phyloP scores from a whole-genome alignment of 1,284 basidiomycete genomes.

The Naganishia cerealis region DNA sequence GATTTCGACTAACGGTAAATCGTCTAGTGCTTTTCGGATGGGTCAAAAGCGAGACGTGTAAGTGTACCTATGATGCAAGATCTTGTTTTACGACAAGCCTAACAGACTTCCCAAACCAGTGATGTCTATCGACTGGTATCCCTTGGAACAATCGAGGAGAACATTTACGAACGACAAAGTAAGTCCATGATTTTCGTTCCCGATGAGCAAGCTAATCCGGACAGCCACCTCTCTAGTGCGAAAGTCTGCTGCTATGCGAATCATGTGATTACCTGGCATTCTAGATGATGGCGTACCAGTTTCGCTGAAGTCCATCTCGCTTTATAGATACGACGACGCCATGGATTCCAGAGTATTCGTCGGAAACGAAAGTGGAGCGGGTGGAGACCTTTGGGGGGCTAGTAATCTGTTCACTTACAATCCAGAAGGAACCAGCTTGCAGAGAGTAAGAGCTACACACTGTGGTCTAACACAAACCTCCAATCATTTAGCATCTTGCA shows the following conservation, averaged over 20 bases:
- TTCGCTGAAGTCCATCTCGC: background rate
- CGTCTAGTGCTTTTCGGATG: slow-evolving; percentile 55
- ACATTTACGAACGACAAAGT: slow-evolving; percentile 55
- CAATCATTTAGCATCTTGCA: background rate
- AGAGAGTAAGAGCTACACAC: slow-evolving; percentile 19
- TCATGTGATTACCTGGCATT: slow-evolving; percentile 11
- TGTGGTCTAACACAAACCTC: background rate
- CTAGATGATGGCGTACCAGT: slow-evolving; percentile 23
- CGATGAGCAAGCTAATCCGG: background rate
- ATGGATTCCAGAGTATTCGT: slow-evolving; percentile 49
- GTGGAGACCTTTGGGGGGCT: slow-evolving; percentile 51
- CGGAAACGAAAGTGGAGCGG: slow-evolving; percentile 44
- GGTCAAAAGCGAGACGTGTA: slow-evolving; percentile 59
- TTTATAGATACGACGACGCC: slow-evolving; percentile 46
- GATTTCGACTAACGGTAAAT: background rate
- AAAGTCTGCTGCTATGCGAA: slow-evolving; percentile 42
- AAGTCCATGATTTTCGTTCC: slow-evolving; percentile 19
- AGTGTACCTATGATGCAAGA: slow-evolving; percentile 24
- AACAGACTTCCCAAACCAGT: slow-evolving; percentile 32
- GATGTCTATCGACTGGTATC: slow-evolving; percentile 59
- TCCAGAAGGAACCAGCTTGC: slow-evolving; percentile 40
- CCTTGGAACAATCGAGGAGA: slow-evolving; percentile 57
- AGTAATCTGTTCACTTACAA: slow-evolving; percentile 53
- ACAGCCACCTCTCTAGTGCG: slow-evolving; percentile 39
- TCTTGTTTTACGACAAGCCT: background rate